These are phyloP conservation scores for Tetracentron sinense DNA, from an alignment of 164 flowering plant species.

Conservation along the genomic window DNA sequence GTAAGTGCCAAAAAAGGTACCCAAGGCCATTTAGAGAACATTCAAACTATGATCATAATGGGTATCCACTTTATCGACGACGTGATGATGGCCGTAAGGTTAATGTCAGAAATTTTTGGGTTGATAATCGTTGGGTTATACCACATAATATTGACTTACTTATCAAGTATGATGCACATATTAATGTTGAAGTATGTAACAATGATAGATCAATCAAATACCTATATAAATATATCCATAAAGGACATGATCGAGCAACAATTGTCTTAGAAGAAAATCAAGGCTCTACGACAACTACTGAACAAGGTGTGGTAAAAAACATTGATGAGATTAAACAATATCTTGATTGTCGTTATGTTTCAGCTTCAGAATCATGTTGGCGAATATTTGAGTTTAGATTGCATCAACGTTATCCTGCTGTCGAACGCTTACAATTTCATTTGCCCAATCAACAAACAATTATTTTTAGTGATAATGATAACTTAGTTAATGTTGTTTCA, in stretches of 20 bases:
- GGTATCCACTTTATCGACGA: background rate
- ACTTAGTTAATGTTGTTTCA: background rate
- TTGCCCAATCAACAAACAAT: background rate
- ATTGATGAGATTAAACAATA: background rate
- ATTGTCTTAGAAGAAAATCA: background rate
- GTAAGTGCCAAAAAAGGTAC: background rate
- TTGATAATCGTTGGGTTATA: constrained; percentile 6
- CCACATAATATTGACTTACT: constrained; percentile 1
- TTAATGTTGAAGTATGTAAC: background rate
- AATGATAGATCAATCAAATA: background rate
- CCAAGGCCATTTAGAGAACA: background rate
- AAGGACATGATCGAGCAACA: background rate
- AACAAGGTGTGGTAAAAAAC: background rate
- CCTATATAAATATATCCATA: background rate
- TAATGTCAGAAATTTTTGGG: background rate
- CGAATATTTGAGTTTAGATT: background rate
- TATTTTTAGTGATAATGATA: background rate
- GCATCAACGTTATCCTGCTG: background rate
- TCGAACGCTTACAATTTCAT: background rate
- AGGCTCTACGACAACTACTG: no score
- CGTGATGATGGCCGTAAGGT: background rate
- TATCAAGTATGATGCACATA: background rate
- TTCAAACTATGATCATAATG: background rate
- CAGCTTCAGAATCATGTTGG: constrained; percentile 5
- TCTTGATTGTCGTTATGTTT: background rate